Evolutionary conservation across 805 yeast genomes (phyloP), one percentile per base, ranked within the genome.

Genomic region (Scheffersomyces stipitis): DNA sequence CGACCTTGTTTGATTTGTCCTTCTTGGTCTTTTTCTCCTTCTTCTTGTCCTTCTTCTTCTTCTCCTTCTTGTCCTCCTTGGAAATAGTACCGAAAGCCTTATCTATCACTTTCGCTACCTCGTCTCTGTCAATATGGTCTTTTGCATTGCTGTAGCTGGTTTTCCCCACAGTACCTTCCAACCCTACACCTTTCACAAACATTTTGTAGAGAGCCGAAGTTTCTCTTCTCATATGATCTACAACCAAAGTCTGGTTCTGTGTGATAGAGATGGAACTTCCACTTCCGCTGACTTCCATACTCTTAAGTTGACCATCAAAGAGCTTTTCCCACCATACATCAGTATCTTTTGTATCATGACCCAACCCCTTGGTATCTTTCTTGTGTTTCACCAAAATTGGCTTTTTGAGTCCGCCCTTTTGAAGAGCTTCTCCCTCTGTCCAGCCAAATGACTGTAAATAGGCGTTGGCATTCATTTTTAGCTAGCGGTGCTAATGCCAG

Each of bases 271-370:
- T 71, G 1, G 52, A 60, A 1, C 66, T 66, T 4, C 52, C 55
- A 3, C 32, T 41, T 2, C 55, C 42, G 15, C 45, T 58, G 5
- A 87, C 86, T 40, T 86, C 88, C 34, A 93, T 58, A 6, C 79
- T 76, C 54, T 87, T 86, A 45, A 91, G 71, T 47, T 89, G 96
- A 1, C 96, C 96, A 60, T 91, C 97, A 65, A 93, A 93, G 30
- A 91, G 70, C 45, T 86, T 75, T 48, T 91, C 99, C 99, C 99
- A 91, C 99, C 99, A 91, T 31, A 87, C 83, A 46, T 86, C 96
- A 12, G 81, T 76, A 47, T 87, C 93, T 34, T 80, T 82, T 16
- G 75, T 73, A 17, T 78, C 81, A 54, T 84, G 83, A 0, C 99
- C 99, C 17, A 91, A 71, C 7, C 99, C 99, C 55, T 88, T 89